These are phyloP conservation scores for Dictyophora rubrovolvata DNA, from an alignment of 768 basidiomycete species.

Conservation along the genomic window DNA sequence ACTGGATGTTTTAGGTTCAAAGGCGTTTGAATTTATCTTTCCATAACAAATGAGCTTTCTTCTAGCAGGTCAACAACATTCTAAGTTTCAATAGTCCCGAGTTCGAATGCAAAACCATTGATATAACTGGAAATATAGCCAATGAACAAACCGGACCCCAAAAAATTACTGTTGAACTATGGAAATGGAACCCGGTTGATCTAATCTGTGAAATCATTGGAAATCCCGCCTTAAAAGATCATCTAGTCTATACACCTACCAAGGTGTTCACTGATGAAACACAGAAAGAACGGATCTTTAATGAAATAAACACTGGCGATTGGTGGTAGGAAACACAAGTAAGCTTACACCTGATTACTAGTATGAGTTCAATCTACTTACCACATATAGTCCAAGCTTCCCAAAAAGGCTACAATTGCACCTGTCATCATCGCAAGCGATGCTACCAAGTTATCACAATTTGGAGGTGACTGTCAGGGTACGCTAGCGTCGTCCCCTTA, in stretches of 20 bases:
- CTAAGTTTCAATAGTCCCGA: not conserved
- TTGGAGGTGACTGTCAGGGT: not conserved
- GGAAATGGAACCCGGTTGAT: not conserved
- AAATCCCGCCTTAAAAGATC: not conserved
- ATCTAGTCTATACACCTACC: not conserved
- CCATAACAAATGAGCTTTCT: not conserved
- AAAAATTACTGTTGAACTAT: no score
- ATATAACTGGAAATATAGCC: not conserved
- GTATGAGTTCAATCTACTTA: not conserved
- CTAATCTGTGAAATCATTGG: not conserved
- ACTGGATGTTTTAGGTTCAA: not conserved
- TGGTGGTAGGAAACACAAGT: slow-evolving; percentile 21
- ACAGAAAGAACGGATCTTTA: not conserved
- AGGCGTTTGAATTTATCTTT: not conserved
- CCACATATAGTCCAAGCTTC: not conserved
- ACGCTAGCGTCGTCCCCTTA: no score
- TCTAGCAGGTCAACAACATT: not conserved
- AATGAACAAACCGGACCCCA: not conserved
- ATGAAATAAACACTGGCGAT: not conserved
- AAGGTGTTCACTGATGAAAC: not conserved
- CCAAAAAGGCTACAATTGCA: not conserved
- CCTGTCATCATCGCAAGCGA: not conserved
- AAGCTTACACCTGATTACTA: slow-evolving; percentile 4
- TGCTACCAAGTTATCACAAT: slow-evolving; percentile 1
- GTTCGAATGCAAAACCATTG: not conserved